A percentile compares a stretch with the other conserved stretches of the same genome.
Conservation (phyloP, 495 filamentous ascomycete species). For the Xylaria longipes region DNA sequence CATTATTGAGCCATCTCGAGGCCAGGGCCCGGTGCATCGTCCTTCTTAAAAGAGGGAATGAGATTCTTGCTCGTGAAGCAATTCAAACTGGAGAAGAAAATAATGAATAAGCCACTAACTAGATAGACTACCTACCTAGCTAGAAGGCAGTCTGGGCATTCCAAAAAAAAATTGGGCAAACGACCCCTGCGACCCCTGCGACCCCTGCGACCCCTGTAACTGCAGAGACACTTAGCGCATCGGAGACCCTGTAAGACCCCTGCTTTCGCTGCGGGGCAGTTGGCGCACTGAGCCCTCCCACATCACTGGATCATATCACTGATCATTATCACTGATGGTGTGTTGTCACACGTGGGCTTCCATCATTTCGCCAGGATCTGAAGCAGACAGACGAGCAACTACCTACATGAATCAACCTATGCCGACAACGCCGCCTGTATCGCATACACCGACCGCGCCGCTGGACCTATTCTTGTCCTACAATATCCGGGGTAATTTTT, state of each 20-base stretch:
- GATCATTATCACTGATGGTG: background rate
- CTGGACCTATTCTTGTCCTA: no score
- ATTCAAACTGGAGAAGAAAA: background rate
- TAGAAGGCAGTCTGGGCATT: no score
- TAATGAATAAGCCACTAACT: background rate
- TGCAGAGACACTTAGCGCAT: background rate
- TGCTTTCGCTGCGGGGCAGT: constrained; percentile 2
- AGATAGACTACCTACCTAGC: background rate
- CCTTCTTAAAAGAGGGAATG: constrained; percentile 7
- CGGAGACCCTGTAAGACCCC: background rate
- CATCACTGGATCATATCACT: background rate
- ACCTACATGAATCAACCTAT: background rate
- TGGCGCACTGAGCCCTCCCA: background rate
- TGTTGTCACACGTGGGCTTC: constrained; percentile 19
- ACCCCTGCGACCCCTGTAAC: no score
- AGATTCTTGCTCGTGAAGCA: background rate
- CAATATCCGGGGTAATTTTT: no score
- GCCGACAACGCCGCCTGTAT: no score
- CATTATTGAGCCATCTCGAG: constrained; percentile 50
- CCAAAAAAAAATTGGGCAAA: background rate
- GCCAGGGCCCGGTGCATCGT: constrained; percentile 57
- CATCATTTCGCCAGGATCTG: constrained; percentile 1
- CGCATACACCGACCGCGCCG: no score
- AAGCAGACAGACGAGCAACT: background rate
- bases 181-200: no score